Base-by-base conservation (phyloP, 352 stramenopile species). In the Phytopythium delawarense region DNA sequence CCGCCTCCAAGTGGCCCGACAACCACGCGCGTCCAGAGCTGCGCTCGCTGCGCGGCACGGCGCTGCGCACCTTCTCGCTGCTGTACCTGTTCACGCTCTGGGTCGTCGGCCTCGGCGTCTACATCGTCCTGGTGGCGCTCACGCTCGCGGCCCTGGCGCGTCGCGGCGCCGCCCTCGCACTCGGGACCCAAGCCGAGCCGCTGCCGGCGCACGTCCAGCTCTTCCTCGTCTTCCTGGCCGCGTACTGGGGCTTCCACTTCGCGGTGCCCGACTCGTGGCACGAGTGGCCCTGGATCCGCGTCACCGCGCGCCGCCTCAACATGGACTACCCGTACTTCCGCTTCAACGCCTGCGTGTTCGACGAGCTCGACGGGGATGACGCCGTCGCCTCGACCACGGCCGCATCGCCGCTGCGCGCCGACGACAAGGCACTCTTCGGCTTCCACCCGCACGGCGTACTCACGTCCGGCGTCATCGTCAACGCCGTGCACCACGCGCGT, bases 361-460 rank as follows among this genome's bases (percentile, higher is more conserved):
- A 87, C 61, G 71, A 73, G 53, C 62, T 66, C n/a, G 61, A 73
- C 42, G 48, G 68, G 2, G 20, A 61, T 12, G 42, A 62, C 9
- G 21, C 21, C 2, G 15, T 28, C 4, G 64, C 66, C 13, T 53
- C 55, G 39, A 16, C 65, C 30, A 60, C 32, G 4, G 48, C 55
- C 13, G 66, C 35, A 20, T 54, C 48, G 15, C 48, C 48, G 28
- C 54, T 74, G 0, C 53, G 69, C 28, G 54, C 59, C 7, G 46
- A 71, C 23, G 66, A 67, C 20, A 62, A 49, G 23, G 61, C 67
- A 16, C 28, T 77, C 30, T 77, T 77, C 59, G 70, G 73, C 16
- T 90, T 88, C 63, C 81, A 93, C 50, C 81, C 84, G 28, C 84
- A 91, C 48, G 84, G 84, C 32, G 71, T 89, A 20, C 59, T 90